phyloP scores from a whole-genome alignment of 2,329 filamentous ascomycete genomes.

The Aspergillus fijiensis region DNA sequence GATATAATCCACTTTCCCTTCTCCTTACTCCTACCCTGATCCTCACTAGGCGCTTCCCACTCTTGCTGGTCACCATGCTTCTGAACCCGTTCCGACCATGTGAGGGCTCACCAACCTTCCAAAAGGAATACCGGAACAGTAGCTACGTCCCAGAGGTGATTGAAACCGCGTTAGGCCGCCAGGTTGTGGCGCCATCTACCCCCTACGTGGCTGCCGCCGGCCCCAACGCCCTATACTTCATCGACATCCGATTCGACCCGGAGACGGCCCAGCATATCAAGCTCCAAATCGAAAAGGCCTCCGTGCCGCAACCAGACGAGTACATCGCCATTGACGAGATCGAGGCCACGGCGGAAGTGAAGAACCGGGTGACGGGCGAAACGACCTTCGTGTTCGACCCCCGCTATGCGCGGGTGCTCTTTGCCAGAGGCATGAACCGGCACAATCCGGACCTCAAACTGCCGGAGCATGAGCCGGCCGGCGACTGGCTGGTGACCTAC shows the following conservation, averaged over 20 bases:
- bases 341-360: background rate
- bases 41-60: background rate
- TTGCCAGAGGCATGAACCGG: too few species aligned
- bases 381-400: too few species aligned
- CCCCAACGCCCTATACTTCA: background rate
- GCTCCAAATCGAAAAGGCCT: background rate
- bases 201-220: background rate
- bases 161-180: background rate
- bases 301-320: background rate
- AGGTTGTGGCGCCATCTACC: background rate
- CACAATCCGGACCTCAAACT: too few species aligned
- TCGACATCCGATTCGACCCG: background rate
- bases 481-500: too few species aligned
- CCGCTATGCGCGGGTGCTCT: too few species aligned
- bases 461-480: too few species aligned
- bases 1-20: too few species aligned
- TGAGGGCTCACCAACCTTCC: background rate
- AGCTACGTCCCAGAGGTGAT: background rate
- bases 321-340: conserved; percentile 1
- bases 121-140: background rate
- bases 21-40: too few species aligned
- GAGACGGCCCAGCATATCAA: background rate
- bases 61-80: background rate
- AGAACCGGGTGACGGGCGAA: background rate
- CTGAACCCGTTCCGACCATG: background rate